These are phyloP conservation scores for Talaromyces sp. DNA, from an alignment of 2,329 filamentous ascomycete species.

Conservation along the genomic window DNA sequence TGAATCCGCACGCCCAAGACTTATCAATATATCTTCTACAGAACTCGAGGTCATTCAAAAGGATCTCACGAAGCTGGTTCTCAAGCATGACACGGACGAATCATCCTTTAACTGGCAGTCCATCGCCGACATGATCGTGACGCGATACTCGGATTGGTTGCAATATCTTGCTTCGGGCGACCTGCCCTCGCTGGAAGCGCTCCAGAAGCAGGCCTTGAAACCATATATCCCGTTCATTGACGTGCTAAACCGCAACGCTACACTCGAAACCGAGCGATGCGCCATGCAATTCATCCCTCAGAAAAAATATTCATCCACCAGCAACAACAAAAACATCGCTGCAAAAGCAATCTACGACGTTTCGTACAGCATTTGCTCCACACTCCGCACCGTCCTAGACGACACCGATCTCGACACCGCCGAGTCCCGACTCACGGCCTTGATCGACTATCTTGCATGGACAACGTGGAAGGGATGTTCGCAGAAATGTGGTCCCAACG, in stretches of 20 bases:
- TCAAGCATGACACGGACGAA: constrained; percentile 22
- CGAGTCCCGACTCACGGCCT: constrained; percentile 25
- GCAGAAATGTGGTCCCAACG: constrained; percentile 45
- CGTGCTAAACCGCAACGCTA: constrained; percentile 22
- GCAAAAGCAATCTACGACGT: constrained; percentile 24
- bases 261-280: constrained; percentile 26
- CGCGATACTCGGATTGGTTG: constrained; percentile 56
- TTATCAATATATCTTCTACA: constrained; percentile 22
- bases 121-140: constrained; percentile 60
- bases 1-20: constrained; percentile 15
- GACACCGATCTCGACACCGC: constrained; percentile 20
- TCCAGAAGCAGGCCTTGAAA: constrained; percentile 24
- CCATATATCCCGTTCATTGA: constrained; percentile 32
- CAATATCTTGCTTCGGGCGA: constrained; percentile 23
- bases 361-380: constrained; percentile 26
- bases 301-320: neutral
- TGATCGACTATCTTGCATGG: constrained; percentile 54
- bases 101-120: constrained; percentile 58
- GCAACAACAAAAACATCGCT: constrained; percentile 15
- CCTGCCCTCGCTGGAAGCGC: constrained; percentile 15
- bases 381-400: constrained; percentile 20
- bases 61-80: constrained; percentile 43
- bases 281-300: constrained; percentile 28
- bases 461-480: constrained; percentile 54
- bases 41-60: constrained; percentile 33